These are phyloP conservation scores for Zygosaccharomyces kombuchaensis DNA, from an alignment of 805 yeast species.

Conservation along the genomic window DNA sequence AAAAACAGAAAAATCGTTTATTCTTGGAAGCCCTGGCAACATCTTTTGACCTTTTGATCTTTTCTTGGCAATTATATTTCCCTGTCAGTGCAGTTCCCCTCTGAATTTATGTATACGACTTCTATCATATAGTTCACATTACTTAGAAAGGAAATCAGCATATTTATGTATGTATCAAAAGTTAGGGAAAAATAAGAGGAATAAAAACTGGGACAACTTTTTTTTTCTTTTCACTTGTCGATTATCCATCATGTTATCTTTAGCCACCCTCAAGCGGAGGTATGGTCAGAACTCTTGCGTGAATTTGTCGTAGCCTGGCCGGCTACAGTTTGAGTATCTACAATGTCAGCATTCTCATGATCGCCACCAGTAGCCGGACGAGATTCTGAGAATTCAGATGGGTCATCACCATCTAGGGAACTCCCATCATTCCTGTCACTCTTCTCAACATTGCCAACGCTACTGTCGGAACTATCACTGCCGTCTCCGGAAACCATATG, in stretches of 20 bases:
- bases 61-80: too few species aligned
- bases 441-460: neutral
- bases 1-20: too few species aligned
- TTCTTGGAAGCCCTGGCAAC: too few species aligned
- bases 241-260: slow-evolving; percentile 3
- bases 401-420: slow-evolving; percentile 7
- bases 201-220: too few species aligned
- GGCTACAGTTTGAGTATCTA: neutral
- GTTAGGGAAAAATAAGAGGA: too few species aligned
- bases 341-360: neutral
- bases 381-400: slow-evolving; percentile 4
- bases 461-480: neutral
- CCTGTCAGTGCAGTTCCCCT: too few species aligned
- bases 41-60: too few species aligned
- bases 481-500: neutral
- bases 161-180: too few species aligned
- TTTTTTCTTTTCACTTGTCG: too few species aligned
- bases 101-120: too few species aligned
- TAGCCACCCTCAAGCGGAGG: slow-evolving; percentile 1
- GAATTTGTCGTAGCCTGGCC: neutral
- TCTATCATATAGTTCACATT: too few species aligned
- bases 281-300: neutral
- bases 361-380: slow-evolving; percentile 2
- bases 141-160: too few species aligned
- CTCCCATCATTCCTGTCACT: neutral